phyloP scores from a whole-genome alignment of 2,329 filamentous ascomycete genomes.

The Trichoderma asperellum region DNA sequence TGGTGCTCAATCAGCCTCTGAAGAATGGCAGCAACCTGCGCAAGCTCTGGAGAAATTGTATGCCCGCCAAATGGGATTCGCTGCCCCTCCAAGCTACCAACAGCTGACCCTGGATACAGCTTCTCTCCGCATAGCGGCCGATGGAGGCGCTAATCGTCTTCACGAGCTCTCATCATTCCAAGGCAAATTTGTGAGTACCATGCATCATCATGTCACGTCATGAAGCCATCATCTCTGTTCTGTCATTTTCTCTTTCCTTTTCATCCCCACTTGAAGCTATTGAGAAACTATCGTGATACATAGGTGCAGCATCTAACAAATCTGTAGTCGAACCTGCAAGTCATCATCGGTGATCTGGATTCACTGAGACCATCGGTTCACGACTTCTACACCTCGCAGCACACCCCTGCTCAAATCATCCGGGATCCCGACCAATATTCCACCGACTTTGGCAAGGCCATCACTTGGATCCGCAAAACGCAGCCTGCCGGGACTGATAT shows the following conservation, averaged over 20 bases:
- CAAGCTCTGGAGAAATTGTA: slow-evolving; percentile 55
- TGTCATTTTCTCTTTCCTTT: background rate
- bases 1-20: slow-evolving; percentile 59
- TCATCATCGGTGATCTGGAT: slow-evolving; percentile 90
- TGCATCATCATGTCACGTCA: background rate
- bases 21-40: slow-evolving; percentile 52
- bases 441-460: slow-evolving; percentile 89
- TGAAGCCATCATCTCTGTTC: background rate
- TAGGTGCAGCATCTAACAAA: slow-evolving; percentile 3
- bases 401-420: slow-evolving; percentile 60
- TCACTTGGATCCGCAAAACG: slow-evolving; percentile 58
- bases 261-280: background rate
- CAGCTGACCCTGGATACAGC: slow-evolving; percentile 50
- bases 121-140: slow-evolving; percentile 74
- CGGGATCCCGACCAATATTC: slow-evolving; percentile 79
- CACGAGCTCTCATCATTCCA: slow-evolving; percentile 50
- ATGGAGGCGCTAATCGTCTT: slow-evolving; percentile 87
- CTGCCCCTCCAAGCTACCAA: slow-evolving; percentile 5
- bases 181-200: slow-evolving; percentile 47
- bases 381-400: slow-evolving; percentile 65
- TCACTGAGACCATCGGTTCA: slow-evolving; percentile 69
- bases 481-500: slow-evolving; percentile 58
- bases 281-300: background rate
- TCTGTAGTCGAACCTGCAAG: slow-evolving; percentile 61
- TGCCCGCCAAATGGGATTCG: slow-evolving; percentile 29